Base-by-base conservation (phyloP, 192 early-diverging fungal species). In the Rhizophagus prolifer region DNA sequence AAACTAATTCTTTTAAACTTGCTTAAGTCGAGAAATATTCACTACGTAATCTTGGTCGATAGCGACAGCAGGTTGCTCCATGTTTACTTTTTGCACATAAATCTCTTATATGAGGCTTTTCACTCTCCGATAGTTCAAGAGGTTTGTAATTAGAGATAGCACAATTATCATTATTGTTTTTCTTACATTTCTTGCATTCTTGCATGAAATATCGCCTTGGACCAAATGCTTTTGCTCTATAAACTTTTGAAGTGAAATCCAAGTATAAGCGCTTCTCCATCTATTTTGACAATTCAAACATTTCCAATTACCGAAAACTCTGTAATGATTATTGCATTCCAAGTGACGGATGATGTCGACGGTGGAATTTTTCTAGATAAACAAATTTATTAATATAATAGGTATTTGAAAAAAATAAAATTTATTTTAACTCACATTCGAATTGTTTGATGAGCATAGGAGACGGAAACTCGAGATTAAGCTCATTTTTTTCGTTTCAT, bases 221-320 rank as follows among this genome's bases (percentile, higher is more conserved):
- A 8, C 4, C 21, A 9, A 26, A 9, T 8, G 26, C 9, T n/a
- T 38, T 74, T 34, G 21, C 0, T 38, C 38, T 7, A 74, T 46
- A 74, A 62, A 74, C 23, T 74, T 62, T 74, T 44, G 16, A n/a
- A 74, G 72, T 25, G 72, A 74, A 63, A 74, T 44, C 72, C 72
- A 74, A 63, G 72, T 74, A 25, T 74, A 74, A 74, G 72, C 59
- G 34, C 72, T 74, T 9, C 9, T 7, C 72, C 72, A 74, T 41
- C 16, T 23, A 26, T 62, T 61, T 14, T 14, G 4, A 41, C 36
- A 74, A 41, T 41, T 23, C 28, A 16, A 16, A 13, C 72, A 74
- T 74, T 74, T 25, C 72, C 72, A 74, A 25, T 38, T 13, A 8
- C 59, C 59, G 25, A 74, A 62, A 23, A 74, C 72, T 38, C 72